Evolutionary conservation across 2,329 filamentous ascomycete genomes (phyloP).

Genomic region (Scedosporium boydii): DNA sequence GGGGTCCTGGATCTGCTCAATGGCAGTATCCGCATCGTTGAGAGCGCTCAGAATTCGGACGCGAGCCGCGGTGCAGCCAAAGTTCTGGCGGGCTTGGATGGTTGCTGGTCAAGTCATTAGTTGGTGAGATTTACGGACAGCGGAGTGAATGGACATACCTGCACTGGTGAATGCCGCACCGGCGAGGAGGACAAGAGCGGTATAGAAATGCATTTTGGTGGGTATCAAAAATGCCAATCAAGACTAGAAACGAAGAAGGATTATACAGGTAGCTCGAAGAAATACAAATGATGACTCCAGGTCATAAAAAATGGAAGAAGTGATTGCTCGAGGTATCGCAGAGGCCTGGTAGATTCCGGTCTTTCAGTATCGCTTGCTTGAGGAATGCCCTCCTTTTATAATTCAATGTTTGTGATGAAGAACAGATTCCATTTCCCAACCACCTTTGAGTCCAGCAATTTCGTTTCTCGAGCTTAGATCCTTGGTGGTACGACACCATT

Average conservation of each 20-base stretch:
- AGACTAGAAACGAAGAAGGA: neutral
- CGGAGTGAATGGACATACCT: neutral
- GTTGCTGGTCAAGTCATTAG: neutral
- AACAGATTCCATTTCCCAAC: neutral
- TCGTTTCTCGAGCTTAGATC: neutral
- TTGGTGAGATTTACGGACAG: neutral
- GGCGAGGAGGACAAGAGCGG: neutral
- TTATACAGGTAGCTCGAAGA: neutral
- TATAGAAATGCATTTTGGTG: neutral
- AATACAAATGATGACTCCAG: neutral
- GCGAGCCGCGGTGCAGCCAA: slow-evolving; percentile 8
- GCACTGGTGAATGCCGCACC: neutral
- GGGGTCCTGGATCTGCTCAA: slow-evolving; percentile 3
- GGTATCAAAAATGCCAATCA: too few relatives aligned
- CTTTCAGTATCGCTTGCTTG: neutral
- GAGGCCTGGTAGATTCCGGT: neutral
- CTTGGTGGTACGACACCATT: neutral
- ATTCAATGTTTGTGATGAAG: neutral
- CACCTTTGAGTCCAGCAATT: neutral
- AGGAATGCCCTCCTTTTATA: neutral
- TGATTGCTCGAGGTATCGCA: neutral
- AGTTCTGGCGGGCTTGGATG: slow-evolving; percentile 4
- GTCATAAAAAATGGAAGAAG: neutral
- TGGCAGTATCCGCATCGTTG: slow-evolving; percentile 1
- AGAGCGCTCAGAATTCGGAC: slow-evolving; percentile 8